Base-by-base conservation (phyloP, 2,329 filamentous ascomycete genomes). In the Stachybotrys chartarum region DNA sequence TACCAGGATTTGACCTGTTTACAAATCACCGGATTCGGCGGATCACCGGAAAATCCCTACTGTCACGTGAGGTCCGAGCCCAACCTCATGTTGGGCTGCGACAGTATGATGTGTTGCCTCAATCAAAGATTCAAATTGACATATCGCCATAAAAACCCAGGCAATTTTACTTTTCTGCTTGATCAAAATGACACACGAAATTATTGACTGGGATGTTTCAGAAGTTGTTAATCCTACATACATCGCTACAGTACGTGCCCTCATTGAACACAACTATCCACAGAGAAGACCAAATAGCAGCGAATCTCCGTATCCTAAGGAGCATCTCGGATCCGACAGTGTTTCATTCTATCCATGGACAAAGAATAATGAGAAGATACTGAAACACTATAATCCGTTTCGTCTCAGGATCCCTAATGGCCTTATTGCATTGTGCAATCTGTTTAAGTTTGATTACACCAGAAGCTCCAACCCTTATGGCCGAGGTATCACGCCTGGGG, bases 21-120 rank as follows among this genome's bases (percentile, higher is more conserved):
- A 24, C 24, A 24, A 24, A 2, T 24, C n/a, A n/a, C n/a, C n/a
- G n/a, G n/a, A n/a, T n/a, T n/a, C n/a, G n/a, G n/a, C n/a, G n/a
- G n/a, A n/a, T n/a, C n/a, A n/a, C n/a, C n/a, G n/a, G n/a, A n/a
- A n/a, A n/a, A n/a, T n/a, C n/a, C n/a, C n/a, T n/a, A n/a, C n/a
- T 35, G 39, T 54, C 55, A 32, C 30, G 30, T 52, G 50, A 52
- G 31, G 31, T n/a, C 50, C 50, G 6, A 52, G 50, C 30, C 35
- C 14, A 52, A 52, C 16, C 12, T 10, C n/a, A 39, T 30, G 30
- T 52, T 52, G 14, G 30, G 35, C 30, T 42, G 32, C 31, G 30
- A 44, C 8, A 18, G 10, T 44, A 42, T 52, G 18, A 44, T 44
- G 17, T 44, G n/a, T n/a, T n/a, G n/a, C n/a, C n/a, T n/a, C n/a